Evolutionary conservation across 805 yeast species (phyloP).

Genomic region (Schwanniomyces pseudopolymorphus): DNA sequence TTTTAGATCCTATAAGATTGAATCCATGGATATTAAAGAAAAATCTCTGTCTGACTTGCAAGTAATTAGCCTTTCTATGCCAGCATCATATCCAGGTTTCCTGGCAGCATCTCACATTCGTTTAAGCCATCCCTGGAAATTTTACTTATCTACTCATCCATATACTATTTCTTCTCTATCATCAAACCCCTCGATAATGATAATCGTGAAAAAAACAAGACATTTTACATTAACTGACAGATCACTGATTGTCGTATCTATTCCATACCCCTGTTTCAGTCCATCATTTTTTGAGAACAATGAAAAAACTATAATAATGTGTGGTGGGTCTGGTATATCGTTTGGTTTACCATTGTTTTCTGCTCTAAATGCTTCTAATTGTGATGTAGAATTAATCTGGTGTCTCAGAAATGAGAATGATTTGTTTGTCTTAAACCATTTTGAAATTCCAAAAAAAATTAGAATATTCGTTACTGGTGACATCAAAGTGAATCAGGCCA

Average conservation of each 20-base stretch:
- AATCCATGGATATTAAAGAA: conserved; percentile 15
- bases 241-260: conserved; percentile 15
- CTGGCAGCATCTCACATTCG: conserved; percentile 62
- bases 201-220: conserved; percentile 46
- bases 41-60: conserved; percentile 15
- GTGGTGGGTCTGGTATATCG: conserved; percentile 78
- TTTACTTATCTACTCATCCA: conserved; percentile 63
- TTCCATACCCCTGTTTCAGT: conserved; percentile 46
- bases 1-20: conserved; percentile 10
- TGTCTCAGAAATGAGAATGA: conserved; percentile 48
- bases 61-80: conserved; percentile 19
- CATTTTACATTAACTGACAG: conserved; percentile 12
- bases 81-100: conserved; percentile 20
- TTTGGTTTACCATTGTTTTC: conserved; percentile 55
- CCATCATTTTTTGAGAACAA: conserved; percentile 47
- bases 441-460: conserved; percentile 24
- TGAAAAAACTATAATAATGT: conserved; percentile 50
- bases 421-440: conserved; percentile 42
- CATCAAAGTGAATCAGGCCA: not conserved
- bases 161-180: conserved; percentile 55
- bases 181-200: conserved; percentile 36
- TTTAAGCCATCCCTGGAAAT: conserved; percentile 39
- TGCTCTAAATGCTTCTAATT: conserved; percentile 30
- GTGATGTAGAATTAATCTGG: conserved; percentile 51
- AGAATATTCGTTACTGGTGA: conserved; percentile 40